These are phyloP conservation scores for Penicillium canescens DNA, from an alignment of 495 filamentous ascomycete genomes.

Conservation along the genomic window DNA sequence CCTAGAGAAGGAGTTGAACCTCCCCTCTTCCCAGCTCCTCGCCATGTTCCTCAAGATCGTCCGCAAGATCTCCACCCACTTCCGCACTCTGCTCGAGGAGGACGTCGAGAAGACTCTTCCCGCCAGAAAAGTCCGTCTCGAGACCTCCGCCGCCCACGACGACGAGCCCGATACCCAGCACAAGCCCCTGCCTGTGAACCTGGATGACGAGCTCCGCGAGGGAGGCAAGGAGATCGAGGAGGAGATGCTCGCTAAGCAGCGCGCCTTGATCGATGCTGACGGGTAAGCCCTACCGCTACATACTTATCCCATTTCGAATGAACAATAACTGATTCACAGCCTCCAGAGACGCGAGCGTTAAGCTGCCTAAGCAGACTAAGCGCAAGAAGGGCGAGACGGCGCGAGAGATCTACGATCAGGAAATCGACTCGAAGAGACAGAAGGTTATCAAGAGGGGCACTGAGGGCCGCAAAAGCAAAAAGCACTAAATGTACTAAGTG, in stretches of 20 bases:
- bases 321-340: slow-evolving; percentile 47
- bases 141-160: slow-evolving; percentile 62
- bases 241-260: slow-evolving; percentile 73
- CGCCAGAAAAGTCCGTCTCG: slow-evolving; percentile 37
- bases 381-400: slow-evolving; percentile 75
- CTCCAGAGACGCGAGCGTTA: slow-evolving; percentile 72
- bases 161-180: slow-evolving; percentile 60
- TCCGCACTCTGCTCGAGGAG: slow-evolving; percentile 71
- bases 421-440: slow-evolving; percentile 49
- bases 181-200: slow-evolving; percentile 63
- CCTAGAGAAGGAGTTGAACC: slow-evolving; percentile 74
- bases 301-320: slow-evolving; percentile 24
- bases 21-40: slow-evolving; percentile 77
- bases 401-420: slow-evolving; percentile 47
- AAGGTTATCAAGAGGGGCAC: slow-evolving; percentile 55
- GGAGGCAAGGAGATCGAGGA: slow-evolving; percentile 74
- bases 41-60: slow-evolving; percentile 97
- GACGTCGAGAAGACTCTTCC: slow-evolving; percentile 74
- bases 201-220: slow-evolving; percentile 86
- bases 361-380: slow-evolving; percentile 71
- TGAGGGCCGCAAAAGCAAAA: slow-evolving; percentile 45
- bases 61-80: slow-evolving; percentile 76
- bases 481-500: slow-evolving; percentile 19
- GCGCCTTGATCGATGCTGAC: slow-evolving; percentile 84
- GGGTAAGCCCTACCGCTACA: slow-evolving; percentile 56